phyloP scores from a whole-genome alignment of 2,329 filamentous ascomycete species.

The Aspergillus oerlinghausenensis region DNA sequence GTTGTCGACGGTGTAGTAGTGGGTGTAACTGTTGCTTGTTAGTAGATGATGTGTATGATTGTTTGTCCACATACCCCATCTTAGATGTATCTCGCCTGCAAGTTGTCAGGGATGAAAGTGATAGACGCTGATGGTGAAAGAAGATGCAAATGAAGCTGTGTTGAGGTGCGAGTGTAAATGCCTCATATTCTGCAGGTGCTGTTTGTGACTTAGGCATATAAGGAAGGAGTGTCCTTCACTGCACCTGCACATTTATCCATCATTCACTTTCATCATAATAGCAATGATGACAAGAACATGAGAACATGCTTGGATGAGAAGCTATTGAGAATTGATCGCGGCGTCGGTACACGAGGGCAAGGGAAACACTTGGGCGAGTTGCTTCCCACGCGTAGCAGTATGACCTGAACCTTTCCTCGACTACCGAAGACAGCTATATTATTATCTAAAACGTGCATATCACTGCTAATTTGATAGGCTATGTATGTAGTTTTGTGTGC shows the following conservation, averaged over 20 bases:
- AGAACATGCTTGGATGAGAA: too few species aligned
- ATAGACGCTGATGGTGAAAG: too few species aligned
- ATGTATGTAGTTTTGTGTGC: too few species aligned
- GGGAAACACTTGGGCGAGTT: too few species aligned
- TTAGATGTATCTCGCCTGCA: background rate
- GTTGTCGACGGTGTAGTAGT: constrained; percentile 13
- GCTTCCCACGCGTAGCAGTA: too few species aligned
- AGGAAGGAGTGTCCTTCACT: background rate
- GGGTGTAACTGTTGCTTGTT: constrained; percentile 11
- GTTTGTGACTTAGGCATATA: background rate
- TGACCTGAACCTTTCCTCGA: too few species aligned
- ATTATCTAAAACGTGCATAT: too few species aligned
- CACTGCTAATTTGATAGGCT: too few species aligned
- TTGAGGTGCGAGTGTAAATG: background rate
- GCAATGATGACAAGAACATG: background rate
- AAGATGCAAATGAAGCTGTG: too few species aligned
- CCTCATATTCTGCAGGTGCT: background rate
- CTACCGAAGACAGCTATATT: too few species aligned
- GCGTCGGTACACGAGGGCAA: too few species aligned
- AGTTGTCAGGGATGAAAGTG: background rate
- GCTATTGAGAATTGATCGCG: too few species aligned
- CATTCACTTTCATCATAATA: background rate
- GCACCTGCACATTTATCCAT: background rate
- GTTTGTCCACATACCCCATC: background rate
- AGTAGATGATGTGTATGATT: background rate